Base-by-base conservation (phyloP, 495 filamentous ascomycete species). In the Tuber calosporum region DNA sequence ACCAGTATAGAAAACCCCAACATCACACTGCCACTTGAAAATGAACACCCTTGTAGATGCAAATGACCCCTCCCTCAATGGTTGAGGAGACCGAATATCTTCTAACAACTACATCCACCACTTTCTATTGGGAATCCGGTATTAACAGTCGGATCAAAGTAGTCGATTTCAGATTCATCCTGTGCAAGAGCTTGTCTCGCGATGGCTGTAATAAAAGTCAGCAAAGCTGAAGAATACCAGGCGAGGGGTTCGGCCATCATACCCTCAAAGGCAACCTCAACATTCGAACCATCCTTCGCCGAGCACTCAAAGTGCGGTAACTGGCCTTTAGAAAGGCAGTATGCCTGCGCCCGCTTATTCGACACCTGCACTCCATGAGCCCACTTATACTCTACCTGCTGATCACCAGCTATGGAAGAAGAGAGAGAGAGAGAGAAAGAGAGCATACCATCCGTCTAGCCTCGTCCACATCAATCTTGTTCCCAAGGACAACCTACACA, bases 251-350 rank as follows among this genome's bases (percentile, higher is more conserved):
- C 22, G n/a, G 37, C 53, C 30, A 66, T 26, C 39, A 66, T 84
- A 96, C 94, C 92, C 85, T 98, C 94, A 82, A 99, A 99, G 70
- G 95, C 95, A 83, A 97, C 91, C 85, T 98, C 95, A 17, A 99
- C 95, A 78, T 97, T 97, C 80, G 96, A 88, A 34, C 93, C 95
- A 83, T 99, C 94, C 86, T 98, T 99, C 48, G 95, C 95, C 83
- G 93, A 97, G 9, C 94, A 97, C 87, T 99, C 95, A 79, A 97
- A 99, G 82, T 98, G 97, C 4, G 95, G 95, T 76, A 99, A 97
- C 72, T 91, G 91, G 42, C 95, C 95, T 84, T 97, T 97, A 34
- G 92, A 93, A 83, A 96, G 91, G 83, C 95, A 99, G 83, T 96
- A 99, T 19, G 94, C 93, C 89, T 92, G 93, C 36, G 95, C 95